Evolutionary conservation across 2,329 filamentous ascomycete species (phyloP), one percentile per base, ranked within the genome.

Genomic region (Hypoxylon sp.): DNA sequence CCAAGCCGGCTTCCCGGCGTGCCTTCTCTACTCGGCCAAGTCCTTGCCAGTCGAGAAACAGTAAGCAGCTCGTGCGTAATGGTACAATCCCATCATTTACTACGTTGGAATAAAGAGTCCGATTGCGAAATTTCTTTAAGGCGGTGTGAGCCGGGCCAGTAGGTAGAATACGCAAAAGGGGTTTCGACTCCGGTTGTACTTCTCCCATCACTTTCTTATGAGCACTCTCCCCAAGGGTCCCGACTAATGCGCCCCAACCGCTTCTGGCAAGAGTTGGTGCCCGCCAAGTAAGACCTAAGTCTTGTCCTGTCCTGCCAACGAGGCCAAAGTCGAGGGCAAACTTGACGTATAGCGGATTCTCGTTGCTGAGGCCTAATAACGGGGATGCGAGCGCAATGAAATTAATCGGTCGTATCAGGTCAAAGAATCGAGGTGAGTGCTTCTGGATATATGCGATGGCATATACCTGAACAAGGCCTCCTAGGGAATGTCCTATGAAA

Each of bases 61-160:
- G 82, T n/a, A 99, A 83, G 79, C 95, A 99, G 69, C 95, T 98
- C 3, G 96, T 99, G 21, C 96, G 89, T 34, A 99, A 82, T 2
- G 96, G 96, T 3, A 99, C 96, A 72, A 99, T 98, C 2, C 94
- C 95, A 80, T 98, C 95, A 76, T 98, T 98, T 72, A 98, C 95
- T 11, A 98, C 94, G 75, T 98, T 98, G 1, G 94, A 97, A 78
- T 98, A 98, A 1, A 98, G 85, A 0, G 96, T 98, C 14, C 95
- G 87, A 77, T 97, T 97, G 21, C 93, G 86, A 79, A 98, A 98
- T 80, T 93, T 93, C 76, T 91, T 90, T 43, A 98, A 81, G 1
- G 94, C 95, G 60, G 89, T 88, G 78, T 98, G 94, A 5, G 95
- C 96, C 14, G 95, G 94, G 0, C 95, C 95, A 6, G 93, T 97